phyloP scores from a whole-genome alignment of 768 basidiomycete genomes.

The Mycena maculata region DNA sequence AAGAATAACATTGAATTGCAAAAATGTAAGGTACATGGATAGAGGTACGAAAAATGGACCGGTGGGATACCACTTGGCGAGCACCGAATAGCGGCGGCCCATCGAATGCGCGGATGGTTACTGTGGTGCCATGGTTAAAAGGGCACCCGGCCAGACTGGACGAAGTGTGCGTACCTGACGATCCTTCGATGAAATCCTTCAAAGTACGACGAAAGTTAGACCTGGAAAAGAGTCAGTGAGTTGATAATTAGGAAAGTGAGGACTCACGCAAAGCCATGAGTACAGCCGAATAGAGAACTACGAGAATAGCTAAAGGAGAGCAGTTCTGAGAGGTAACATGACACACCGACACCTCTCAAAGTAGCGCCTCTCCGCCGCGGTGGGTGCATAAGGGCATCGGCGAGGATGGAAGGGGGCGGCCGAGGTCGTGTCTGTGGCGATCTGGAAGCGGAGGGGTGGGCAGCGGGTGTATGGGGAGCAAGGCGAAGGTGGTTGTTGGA shows the following conservation, averaged over 20 bases:
- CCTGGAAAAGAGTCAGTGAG: neutral
- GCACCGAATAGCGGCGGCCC: neutral
- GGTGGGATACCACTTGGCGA: neutral
- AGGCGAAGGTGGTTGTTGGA: neutral
- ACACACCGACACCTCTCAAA: neutral
- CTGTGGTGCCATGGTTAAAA: neutral
- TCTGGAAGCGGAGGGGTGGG: neutral
- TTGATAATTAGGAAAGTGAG: neutral
- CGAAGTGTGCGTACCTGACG: neutral
- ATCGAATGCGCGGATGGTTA: neutral
- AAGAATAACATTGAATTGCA: neutral
- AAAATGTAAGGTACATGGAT: conserved; percentile 1
- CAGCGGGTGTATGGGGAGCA: neutral
- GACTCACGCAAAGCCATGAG: neutral
- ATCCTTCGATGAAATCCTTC: neutral
- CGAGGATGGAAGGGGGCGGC: neutral
- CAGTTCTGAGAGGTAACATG: neutral
- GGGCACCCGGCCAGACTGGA: neutral
- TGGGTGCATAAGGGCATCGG: neutral
- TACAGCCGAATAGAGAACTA: neutral
- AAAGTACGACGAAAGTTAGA: neutral
- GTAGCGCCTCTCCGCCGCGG: too few species aligned
- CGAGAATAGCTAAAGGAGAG: neutral
- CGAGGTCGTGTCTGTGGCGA: neutral
- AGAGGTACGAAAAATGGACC: conserved; percentile 2